Evolutionary conservation across 306 rosid species (phyloP), one percentile per base, ranked within the genome.

Genomic region (Clitoria ternatea): DNA sequence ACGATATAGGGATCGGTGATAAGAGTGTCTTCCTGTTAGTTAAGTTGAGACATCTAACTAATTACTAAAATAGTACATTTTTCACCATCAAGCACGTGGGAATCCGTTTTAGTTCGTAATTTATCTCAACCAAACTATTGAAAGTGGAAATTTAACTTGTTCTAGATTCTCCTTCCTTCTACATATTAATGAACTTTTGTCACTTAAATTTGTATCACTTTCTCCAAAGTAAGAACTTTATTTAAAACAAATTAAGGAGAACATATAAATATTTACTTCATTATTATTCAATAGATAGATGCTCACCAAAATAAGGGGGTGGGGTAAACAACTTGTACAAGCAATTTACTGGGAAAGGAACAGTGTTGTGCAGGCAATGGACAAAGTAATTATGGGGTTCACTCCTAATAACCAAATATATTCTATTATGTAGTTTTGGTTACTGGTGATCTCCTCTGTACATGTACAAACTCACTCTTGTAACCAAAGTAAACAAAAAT

Each of bases 391-490:
- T 53, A n/a, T n/a, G 3, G 50, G 24, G 73, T 57, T 66, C 78
- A 47, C 70, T 22, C 65, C 60, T 47, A 37, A 7, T 50, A 69
- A 47, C 29, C 10, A 72, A 67, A 59, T 33, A 59, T 33, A 40
- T 47, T 63, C 4, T 36, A 54, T 81, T 36, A 54, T 81, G 48
- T 70, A 64, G 13, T 57, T 74, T 77, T 80, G 87, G 88, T 79
- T 76, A 81, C 88, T 77, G 96, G 91, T 81, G 81, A 85, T 69
- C 68, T 79, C 29, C 70, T 71, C 14, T 81, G 75, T 83, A 80
- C 89, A 85, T 77, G 80, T 77, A 78, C 77, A 80, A 54, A 78
- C 85, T 88, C 96, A 83, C 96, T 85, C 96, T 61, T 85, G 91
- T 83, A 90, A 92, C 91, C 88, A 67, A 33, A 77, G 11, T 9